These are phyloP conservation scores for Hirsutella thompsonii DNA, from an alignment of 2,329 filamentous ascomycete species.

Conservation along the genomic window DNA sequence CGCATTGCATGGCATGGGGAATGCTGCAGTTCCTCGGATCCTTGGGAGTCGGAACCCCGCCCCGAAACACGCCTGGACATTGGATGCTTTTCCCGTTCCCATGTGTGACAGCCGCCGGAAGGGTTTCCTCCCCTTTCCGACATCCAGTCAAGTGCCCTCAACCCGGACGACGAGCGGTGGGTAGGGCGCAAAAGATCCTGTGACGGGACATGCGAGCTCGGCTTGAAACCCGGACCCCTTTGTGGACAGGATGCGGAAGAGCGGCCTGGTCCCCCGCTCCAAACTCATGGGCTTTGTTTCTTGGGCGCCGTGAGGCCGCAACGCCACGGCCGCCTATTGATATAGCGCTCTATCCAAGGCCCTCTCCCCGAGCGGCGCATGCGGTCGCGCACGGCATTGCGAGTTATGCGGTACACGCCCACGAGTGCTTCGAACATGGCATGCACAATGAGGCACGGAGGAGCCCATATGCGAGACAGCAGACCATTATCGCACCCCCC, in stretches of 20 bases:
- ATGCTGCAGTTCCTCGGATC: slow-evolving; percentile 1
- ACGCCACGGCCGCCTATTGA: not conserved
- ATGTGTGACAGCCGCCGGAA: not conserved
- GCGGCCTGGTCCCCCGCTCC: no score
- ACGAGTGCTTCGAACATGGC: no score
- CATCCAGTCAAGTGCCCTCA: not conserved
- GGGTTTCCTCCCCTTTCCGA: not conserved
- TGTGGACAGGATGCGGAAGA: no score
- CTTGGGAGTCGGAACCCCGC: slow-evolving; percentile 3
- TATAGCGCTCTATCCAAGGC: not conserved
- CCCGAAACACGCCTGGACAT: not conserved
- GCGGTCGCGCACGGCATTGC: not conserved
- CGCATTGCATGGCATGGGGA: slow-evolving; percentile 4
- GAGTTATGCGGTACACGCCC: no score
- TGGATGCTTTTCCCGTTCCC: not conserved
- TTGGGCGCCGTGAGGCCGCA: not conserved
- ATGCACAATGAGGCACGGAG: no score
- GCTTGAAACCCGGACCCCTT: no score
- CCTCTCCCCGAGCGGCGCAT: not conserved
- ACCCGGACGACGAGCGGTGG: no score
- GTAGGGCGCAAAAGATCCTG: no score
- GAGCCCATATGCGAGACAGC: no score
- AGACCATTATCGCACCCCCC: not conserved
- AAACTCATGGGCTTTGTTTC: no score
- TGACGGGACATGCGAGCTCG: no score